phyloP scores from a whole-genome alignment of 2,329 filamentous ascomycete species.

The Aspergillus alliaceus region DNA sequence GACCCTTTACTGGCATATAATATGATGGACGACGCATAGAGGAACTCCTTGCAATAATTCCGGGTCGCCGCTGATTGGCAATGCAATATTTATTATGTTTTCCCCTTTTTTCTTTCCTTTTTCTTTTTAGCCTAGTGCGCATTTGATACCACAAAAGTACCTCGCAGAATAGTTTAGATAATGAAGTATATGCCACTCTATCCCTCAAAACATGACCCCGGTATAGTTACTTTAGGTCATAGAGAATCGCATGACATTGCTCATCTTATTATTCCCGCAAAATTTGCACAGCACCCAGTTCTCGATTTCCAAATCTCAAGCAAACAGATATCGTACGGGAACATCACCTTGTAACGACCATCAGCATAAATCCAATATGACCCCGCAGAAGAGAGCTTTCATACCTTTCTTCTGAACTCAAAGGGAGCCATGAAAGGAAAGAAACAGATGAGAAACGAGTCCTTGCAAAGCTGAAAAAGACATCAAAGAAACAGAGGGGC shows the following conservation, averaged over 20 bases:
- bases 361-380: neutral
- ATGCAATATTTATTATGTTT: neutral
- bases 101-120: neutral
- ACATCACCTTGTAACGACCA: neutral
- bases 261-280: neutral
- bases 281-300: neutral
- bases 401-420: neutral
- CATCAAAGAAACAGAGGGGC: neutral
- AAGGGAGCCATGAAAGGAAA: no score
- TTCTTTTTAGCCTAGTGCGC: neutral
- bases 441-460: neutral
- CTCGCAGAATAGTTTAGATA: neutral
- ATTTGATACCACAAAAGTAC: neutral
- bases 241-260: neutral
- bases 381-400: neutral
- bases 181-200: neutral
- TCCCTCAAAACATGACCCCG: neutral
- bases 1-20: constrained; percentile 36
- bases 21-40: constrained; percentile 26
- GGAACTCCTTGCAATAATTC: neutral
- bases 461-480: neutral
- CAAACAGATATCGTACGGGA: neutral
- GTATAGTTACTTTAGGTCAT: neutral
- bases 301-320: neutral
- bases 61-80: neutral